phyloP scores from a whole-genome alignment of 208 protist species.

The Wallacemonas sp. region DNA sequence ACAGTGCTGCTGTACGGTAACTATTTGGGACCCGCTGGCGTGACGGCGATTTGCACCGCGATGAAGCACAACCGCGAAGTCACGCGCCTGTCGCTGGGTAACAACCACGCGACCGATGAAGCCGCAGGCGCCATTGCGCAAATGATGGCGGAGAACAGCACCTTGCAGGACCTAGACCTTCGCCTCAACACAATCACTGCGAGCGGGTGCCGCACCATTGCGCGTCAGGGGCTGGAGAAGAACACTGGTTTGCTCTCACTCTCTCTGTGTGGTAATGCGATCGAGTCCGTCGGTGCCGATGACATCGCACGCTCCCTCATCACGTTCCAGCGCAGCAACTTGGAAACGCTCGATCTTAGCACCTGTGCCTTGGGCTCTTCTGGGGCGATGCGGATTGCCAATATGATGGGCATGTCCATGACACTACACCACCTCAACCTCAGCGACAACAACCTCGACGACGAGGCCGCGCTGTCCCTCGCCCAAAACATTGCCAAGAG shows the following conservation, averaged over 20 bases:
- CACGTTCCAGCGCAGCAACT: slow-evolving; percentile 43
- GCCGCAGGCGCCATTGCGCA: slow-evolving; percentile 45
- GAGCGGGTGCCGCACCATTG: slow-evolving; percentile 43
- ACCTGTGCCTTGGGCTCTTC: slow-evolving; percentile 60
- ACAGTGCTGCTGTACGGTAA: slow-evolving; percentile 81
- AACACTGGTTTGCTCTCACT: slow-evolving; percentile 62
- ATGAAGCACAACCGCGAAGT: slow-evolving; percentile 64
- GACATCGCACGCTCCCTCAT: slow-evolving; percentile 59
- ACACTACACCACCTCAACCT: slow-evolving; percentile 72
- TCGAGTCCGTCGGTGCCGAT: slow-evolving; percentile 67
- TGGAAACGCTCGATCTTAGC: slow-evolving; percentile 71
- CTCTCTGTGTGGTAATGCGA: slow-evolving; percentile 70
- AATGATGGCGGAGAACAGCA: slow-evolving; percentile 77
- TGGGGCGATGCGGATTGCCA: slow-evolving; percentile 72
- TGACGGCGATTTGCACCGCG: slow-evolving; percentile 51
- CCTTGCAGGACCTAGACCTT: slow-evolving; percentile 71
- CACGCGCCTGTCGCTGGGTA: slow-evolving; percentile 62
- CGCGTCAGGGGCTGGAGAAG: slow-evolving; percentile 59
- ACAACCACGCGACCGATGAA: slow-evolving; percentile 85
- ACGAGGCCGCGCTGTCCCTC: slow-evolving; percentile 70
- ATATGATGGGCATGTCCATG: slow-evolving; percentile 61
- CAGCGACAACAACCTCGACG: slow-evolving; percentile 81
- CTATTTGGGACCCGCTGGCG: slow-evolving; percentile 52
- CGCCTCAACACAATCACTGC: slow-evolving; percentile 79
- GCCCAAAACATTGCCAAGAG: slow-evolving; percentile 66